A percentile compares a stretch with the other conserved stretches of the same genome.
These are phyloP conservation scores for Penicillium sp. DNA, from an alignment of 2,329 filamentous ascomycete genomes.

Conservation along the genomic window DNA sequence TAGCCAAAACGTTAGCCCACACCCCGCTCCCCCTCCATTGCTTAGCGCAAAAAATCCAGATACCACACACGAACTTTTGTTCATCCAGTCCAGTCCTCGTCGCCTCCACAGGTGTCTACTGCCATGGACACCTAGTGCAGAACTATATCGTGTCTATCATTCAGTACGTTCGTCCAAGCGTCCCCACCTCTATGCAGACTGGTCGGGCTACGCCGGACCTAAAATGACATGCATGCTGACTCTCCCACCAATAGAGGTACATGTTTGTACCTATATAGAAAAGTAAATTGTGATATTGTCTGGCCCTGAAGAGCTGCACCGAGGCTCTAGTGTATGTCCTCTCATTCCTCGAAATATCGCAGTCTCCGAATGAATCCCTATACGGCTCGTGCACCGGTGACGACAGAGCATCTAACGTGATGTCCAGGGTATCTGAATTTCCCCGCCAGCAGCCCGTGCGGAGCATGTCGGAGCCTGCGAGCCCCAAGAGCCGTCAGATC, in stretches of 20 bases:
- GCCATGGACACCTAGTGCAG: background rate
- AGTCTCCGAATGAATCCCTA: background rate
- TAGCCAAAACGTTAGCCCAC: slow-evolving; percentile 13
- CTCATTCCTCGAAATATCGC: too few relatives aligned
- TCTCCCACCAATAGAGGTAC: slow-evolving; percentile 3
- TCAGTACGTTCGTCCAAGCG: background rate
- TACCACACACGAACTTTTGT: background rate
- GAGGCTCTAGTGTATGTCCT: too few relatives aligned
- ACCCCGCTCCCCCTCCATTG: slow-evolving; percentile 16
- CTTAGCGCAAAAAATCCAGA: slow-evolving; percentile 13
- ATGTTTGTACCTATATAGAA: background rate
- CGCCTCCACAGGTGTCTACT: background rate
- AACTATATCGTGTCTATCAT: background rate
- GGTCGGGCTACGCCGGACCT: slow-evolving; percentile 6
- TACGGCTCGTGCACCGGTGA: background rate
- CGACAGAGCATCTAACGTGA: background rate
- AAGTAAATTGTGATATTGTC: too few relatives aligned
- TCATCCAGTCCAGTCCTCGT: background rate
- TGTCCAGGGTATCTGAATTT: background rate
- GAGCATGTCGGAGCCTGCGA: slow-evolving; percentile 22
- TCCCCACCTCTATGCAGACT: background rate
- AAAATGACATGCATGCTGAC: slow-evolving; percentile 22
- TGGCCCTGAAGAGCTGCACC: too few relatives aligned
- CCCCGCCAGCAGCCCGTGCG: slow-evolving; percentile 5
- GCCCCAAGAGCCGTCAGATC: background rate